Base-by-base conservation (phyloP, 768 basidiomycete species). In the Amylocystis lapponica region DNA sequence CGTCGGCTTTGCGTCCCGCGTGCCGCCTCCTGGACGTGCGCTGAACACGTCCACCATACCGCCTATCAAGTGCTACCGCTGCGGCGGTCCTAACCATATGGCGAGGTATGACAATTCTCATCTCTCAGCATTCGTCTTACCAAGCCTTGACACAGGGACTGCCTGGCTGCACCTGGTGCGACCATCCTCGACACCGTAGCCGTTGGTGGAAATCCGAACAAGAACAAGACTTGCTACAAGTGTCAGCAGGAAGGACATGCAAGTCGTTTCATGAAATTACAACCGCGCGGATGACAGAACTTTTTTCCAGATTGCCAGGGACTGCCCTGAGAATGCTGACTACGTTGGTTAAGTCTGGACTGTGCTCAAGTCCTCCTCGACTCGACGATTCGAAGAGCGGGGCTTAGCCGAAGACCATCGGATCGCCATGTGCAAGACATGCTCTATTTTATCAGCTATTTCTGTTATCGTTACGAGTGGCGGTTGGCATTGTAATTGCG, bases 191-290 rank as follows among this genome's bases (percentile, higher is more conserved):
- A 75, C 33, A 69, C 72, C 38, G 69, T 68, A 25, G 62, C 72
- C 12, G 39, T 51, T 21, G 49, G 45, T 9, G 70, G 71, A 32
- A 69, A 67, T 32, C 62, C 66, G 43, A 78, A 71, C 62, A 86
- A 78, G 66, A 77, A 59, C 49, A 91, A 85, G 70, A 87, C 84
- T 39, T 92, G 89, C 61, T 92, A 87, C 68, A 90, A 87, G 58
- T 92, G 90, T 56, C 83, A 86, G 58, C 79, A 82, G 61, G 85
- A 87, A 62, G 89, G 89, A 50, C 88, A 92, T 69, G 88, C 91
- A 59, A 63, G 86, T 70, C 10, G 29, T 12, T 41, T 29, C 21
- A 6, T 6, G 10, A 14, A 8, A 34, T 41, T 17, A 41, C 22
- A 4, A 35, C 30, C 12, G n/a, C n/a, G n/a, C n/a, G n/a, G n/a